Evolutionary conservation across 352 stramenopile species (phyloP).

Genomic region (Globisporangium rhizosaccharum): DNA sequence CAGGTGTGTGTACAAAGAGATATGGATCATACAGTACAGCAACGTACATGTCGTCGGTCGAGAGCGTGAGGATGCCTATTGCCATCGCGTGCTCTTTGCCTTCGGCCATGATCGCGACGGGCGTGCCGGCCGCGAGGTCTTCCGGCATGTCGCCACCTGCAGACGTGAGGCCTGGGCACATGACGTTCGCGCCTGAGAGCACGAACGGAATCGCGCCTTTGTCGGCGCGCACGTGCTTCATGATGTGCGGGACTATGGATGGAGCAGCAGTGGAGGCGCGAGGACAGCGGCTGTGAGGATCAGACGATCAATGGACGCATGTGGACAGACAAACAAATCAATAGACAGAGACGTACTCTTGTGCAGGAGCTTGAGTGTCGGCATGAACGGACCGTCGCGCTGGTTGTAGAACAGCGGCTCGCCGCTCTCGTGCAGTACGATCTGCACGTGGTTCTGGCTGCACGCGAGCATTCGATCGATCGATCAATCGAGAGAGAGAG

Average conservation of each 20-base stretch:
- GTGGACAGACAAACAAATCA: neutral
- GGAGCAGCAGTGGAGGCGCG: neutral
- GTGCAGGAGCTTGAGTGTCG: constrained; percentile 94
- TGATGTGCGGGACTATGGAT: constrained; percentile 81
- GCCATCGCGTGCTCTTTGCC: constrained; percentile 96
- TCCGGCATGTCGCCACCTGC: constrained; percentile 91
- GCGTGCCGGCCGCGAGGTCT: constrained; percentile 73
- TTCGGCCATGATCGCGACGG: constrained; percentile 96
- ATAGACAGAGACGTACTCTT: constrained; percentile 51
- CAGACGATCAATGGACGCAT: too few relatives aligned
- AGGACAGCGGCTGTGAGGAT: neutral
- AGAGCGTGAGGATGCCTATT: constrained; percentile 96
- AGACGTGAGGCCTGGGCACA: constrained; percentile 97
- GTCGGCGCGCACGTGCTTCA: constrained; percentile 93
- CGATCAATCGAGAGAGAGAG: neutral
- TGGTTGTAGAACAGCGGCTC: constrained; percentile 96
- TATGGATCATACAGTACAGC: neutral
- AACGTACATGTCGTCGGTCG: constrained; percentile 92
- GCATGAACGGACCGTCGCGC: constrained; percentile 96
- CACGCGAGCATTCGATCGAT: neutral
- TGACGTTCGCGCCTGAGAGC: constrained; percentile 97
- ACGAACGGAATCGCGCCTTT: constrained; percentile 98
- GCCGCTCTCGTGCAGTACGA: constrained; percentile 79
- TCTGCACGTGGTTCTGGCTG: constrained; percentile 88
- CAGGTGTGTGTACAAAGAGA: neutral